phyloP scores from a whole-genome alignment of 805 yeast species.

The Debaryomyces castellii region DNA sequence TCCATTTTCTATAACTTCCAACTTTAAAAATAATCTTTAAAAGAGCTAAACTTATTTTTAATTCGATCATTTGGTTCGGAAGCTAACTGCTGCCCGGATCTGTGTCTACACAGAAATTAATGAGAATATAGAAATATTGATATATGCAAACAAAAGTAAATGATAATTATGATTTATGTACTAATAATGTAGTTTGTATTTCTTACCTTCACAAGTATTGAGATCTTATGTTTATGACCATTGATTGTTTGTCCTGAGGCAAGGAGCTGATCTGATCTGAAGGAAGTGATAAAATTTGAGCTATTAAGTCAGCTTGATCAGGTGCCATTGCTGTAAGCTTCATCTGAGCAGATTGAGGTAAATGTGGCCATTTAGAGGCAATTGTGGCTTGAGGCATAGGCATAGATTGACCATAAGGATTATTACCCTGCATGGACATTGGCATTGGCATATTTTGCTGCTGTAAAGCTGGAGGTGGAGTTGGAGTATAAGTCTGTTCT shows the following conservation, averaged over 20 bases:
- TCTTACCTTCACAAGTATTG: slow-evolving; percentile 44
- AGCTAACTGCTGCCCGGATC: background rate
- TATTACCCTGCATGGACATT: slow-evolving; percentile 5
- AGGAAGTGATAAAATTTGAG: slow-evolving; percentile 51
- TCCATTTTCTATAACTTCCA: slow-evolving; percentile 4
- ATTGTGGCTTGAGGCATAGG: slow-evolving; percentile 8
- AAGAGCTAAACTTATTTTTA: too few relatives aligned
- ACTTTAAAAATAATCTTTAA: too few relatives aligned
- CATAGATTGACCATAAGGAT: slow-evolving; percentile 13
- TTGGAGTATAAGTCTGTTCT: slow-evolving; percentile 7
- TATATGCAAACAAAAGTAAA: background rate
- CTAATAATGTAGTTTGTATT: background rate
- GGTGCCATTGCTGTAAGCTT: slow-evolving; percentile 53
- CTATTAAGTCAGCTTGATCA: slow-evolving; percentile 57
- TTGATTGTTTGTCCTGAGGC: slow-evolving; percentile 51
- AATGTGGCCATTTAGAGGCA: slow-evolving; percentile 45
- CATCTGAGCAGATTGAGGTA: slow-evolving; percentile 48
- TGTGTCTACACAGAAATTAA: background rate
- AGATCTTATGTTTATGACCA: slow-evolving; percentile 54
- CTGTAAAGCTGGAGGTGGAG: slow-evolving; percentile 11
- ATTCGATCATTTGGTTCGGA: background rate
- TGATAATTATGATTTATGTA: background rate
- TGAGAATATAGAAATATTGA: background rate
- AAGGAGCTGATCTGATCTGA: slow-evolving; percentile 49
- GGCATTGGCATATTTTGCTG: slow-evolving; percentile 6